Conservation (phyloP, 768 basidiomycete species). For the Lentinula detonsa region DNA sequence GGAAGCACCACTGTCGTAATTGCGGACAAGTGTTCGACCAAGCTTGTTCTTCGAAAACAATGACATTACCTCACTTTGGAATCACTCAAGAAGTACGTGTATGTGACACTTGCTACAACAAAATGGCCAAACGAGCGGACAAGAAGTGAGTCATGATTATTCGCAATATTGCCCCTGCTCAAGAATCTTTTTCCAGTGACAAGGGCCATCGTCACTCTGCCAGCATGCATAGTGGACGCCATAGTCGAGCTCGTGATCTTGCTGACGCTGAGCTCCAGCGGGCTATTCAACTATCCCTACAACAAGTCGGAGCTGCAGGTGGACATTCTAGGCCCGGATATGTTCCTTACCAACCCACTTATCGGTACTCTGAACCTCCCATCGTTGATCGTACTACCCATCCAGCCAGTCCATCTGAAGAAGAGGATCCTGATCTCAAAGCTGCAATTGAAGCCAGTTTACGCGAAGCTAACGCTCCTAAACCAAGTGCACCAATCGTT, state of each 20-base stretch:
- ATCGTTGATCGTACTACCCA: slow-evolving; percentile 52
- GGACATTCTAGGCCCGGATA: slow-evolving; percentile 57
- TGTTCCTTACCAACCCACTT: slow-evolving; percentile 57
- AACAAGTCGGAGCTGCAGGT: slow-evolving; percentile 57
- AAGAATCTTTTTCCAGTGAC: slow-evolving; percentile 20
- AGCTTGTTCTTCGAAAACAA: slow-evolving; percentile 78
- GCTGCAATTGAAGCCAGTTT: slow-evolving; percentile 96
- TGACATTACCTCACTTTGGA: slow-evolving; percentile 88
- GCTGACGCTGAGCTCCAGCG: slow-evolving; percentile 88
- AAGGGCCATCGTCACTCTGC: slow-evolving; percentile 50
- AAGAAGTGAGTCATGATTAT: slow-evolving; percentile 34
- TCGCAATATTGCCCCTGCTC: neutral
- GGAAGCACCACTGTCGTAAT: slow-evolving; percentile 97
- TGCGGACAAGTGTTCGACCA: slow-evolving; percentile 98
- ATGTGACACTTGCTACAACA: slow-evolving; percentile 85
- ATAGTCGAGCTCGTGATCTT: slow-evolving; percentile 51
- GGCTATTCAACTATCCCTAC: slow-evolving; percentile 86
- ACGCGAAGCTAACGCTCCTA: slow-evolving; percentile 74
- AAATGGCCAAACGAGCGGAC: slow-evolving; percentile 62
- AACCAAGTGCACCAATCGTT: slow-evolving; percentile 70
- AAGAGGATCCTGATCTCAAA: slow-evolving; percentile 86
- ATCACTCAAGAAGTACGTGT: slow-evolving; percentile 91
- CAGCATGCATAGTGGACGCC: slow-evolving; percentile 41
- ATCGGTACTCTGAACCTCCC: slow-evolving; percentile 68
- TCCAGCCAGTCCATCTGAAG: slow-evolving; percentile 35